Evolutionary conservation across 2,329 filamentous ascomycete genomes (phyloP), one percentile per base, ranked within the genome.

Genomic region (Botrytis medusae): DNA sequence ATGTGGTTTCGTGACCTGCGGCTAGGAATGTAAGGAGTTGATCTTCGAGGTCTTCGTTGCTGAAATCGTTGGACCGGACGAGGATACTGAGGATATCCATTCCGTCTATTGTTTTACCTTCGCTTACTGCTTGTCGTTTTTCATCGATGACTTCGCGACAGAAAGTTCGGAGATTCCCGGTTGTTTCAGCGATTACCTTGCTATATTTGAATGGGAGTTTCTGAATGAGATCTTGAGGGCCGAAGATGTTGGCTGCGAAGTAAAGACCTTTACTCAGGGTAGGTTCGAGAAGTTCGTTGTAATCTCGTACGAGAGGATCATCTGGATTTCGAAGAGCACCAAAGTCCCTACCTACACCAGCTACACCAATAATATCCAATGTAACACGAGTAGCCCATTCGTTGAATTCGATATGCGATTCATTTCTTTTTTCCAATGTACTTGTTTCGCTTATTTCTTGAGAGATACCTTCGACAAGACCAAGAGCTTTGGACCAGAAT

Each of bases 1-100:
- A 89, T 0, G 92, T 95, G 1, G 93, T 95, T 83, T 95, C 92
- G 81, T 95, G 93, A 46, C 86, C 91, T 0, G 93, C 93, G 2
- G 91, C 92, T 12, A 97, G 87, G 83, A 96, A 96, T 0, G 93
- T 96, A 91, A 96, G 94, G 80, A 95, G 87, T 82, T 97, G 93
- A 80, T 96, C 92, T 51, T 93, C 88, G 25, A 97, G 86, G 75
- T 93, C 89, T 60, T 93, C 91, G 75, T 96, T 92, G 18, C 84
- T 87, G 82, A 97, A 96, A 25, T 86, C 89, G 65, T 92, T 92
- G 42, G 90, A 93, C 79, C 91, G 88, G 70, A 97, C 85, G 29
- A 93, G 92, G 0, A 95, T 90, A 0, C 91, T 93, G 63, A 97
- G 84, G 74, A 97, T 95, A 81, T 97, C 93, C 7, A 88, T 82